These are phyloP conservation scores for Apiospora saccharicola DNA, from an alignment of 2,329 filamentous ascomycete genomes.

Conservation along the genomic window DNA sequence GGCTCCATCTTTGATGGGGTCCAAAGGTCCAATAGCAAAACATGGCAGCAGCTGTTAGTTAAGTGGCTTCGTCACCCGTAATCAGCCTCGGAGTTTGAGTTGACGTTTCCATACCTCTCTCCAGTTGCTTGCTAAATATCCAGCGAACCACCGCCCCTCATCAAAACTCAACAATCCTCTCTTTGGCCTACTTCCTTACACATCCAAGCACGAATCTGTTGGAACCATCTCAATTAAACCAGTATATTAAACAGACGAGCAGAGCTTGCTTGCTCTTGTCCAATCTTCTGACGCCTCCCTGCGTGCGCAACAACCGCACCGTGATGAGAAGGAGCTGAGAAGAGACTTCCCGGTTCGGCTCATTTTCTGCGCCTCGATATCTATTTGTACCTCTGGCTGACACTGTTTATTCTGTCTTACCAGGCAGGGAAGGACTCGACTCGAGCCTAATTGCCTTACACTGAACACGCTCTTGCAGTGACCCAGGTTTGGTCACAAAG, in stretches of 20 bases:
- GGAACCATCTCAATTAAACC: neutral
- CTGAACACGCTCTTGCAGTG: conserved; percentile 29
- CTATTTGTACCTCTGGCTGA: conserved; percentile 39
- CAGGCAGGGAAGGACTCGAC: conserved; percentile 37
- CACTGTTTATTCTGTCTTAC: conserved; percentile 33
- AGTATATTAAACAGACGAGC: neutral
- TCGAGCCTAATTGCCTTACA: conserved; percentile 13
- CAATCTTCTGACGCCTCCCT: conserved; percentile 20
- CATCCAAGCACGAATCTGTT: neutral
- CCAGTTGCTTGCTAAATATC: neutral
- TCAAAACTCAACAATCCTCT: neutral
- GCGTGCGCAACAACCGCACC: conserved; percentile 28
- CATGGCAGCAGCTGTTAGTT: neutral
- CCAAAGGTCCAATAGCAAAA: too few species aligned
- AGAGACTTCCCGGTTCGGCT: conserved; percentile 45
- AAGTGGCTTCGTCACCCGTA: conserved; percentile 6
- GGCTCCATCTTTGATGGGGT: neutral
- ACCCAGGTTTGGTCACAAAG: conserved; percentile 3
- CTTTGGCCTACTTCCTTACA: neutral
- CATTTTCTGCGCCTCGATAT: conserved; percentile 41
- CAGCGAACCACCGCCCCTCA: neutral
- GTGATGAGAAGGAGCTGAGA: conserved; percentile 39
- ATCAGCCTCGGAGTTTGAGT: conserved; percentile 17
- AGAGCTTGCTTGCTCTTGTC: conserved; percentile 19
- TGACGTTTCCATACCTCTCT: conserved; percentile 10